Base-by-base conservation (phyloP, 768 basidiomycete species). In the Mycena belliarum region DNA sequence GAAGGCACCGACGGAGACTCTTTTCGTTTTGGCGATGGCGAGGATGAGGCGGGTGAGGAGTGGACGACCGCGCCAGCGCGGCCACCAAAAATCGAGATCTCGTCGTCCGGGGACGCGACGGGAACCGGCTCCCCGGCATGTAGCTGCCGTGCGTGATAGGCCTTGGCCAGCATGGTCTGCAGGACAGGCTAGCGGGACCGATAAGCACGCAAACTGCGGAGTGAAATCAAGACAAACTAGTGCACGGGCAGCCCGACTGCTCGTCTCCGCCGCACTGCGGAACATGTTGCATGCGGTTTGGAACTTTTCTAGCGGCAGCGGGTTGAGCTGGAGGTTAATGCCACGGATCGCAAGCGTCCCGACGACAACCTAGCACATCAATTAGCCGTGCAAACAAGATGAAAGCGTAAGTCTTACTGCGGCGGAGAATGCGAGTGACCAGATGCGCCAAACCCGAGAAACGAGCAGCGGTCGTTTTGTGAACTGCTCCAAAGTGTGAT, bases 401-500 rank as follows among this genome's bases (percentile, higher is more conserved):
- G 4, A 2, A 6, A 23, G 23, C 23, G 25, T 15, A 26, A 33
- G 40, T 11, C 79, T 68, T 66, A 84, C 83, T 37, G 82, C 76
- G 16, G 86, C 79, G 14, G 79, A 75, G 65, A 86, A 86, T 1
- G 79, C 74, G 45, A 78, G 70, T 2, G 83, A 76, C 86, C 86
- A 87, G 53, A 84, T 78, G 50, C 76, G 74, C 82, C 83, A 86
- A 25, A 87, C 69, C 16, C 85, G 77, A 37, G 78, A 69, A 47
- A 78, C 74, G 12, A 86, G 69, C 9, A 69, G 53, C 0, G 82
- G 83, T 24, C 79, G 74, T 55, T 75, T 73, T 12, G 60, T 51
- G 58, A 76, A 83, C 45, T 81, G 79, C 6, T 65, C 66, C 26
- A 71, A 66, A 6, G 79, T 81, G 28, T 69, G 69, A 32, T 72